Percentiles rank a stretch among this genome's conserved stretches.
Evolutionary conservation across 106 monocot species (phyloP).

Genomic region (Dendrobium officinale): DNA sequence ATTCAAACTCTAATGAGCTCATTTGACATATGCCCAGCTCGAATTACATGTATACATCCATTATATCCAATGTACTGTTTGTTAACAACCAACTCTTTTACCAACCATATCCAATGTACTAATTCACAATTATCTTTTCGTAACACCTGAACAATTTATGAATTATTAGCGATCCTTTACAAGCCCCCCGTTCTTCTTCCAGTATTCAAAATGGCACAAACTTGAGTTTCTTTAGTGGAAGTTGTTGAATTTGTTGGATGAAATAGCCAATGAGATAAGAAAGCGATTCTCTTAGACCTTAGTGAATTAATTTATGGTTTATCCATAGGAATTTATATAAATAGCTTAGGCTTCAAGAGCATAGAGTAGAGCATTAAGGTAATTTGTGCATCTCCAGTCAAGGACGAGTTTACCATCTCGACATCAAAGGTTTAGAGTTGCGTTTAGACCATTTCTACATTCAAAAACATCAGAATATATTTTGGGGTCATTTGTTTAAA

Average conservation of each 20-base stretch:
- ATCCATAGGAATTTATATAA: neutral
- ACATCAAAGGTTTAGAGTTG: neutral
- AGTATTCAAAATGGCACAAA: neutral
- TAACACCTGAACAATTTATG: neutral
- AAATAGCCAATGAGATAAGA: neutral
- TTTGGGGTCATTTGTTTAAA: neutral
- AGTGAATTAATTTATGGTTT: neutral
- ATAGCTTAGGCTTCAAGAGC: neutral
- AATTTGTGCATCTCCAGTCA: neutral
- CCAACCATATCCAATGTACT: neutral
- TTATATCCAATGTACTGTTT: too few relatives aligned
- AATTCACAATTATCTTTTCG: neutral
- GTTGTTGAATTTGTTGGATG: neutral
- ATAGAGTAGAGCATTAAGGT: neutral
- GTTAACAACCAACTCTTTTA: too few relatives aligned
- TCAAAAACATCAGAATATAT: neutral
- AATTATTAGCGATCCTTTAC: neutral
- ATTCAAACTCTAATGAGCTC: too few relatives aligned
- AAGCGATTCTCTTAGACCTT: neutral
- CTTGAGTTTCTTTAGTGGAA: neutral
- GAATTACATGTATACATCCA: too few relatives aligned
- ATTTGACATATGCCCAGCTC: too few relatives aligned
- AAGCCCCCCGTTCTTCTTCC: neutral
- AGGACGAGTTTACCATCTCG: neutral
- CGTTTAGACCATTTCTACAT: neutral